Evolutionary conservation across 495 filamentous ascomycete species (phyloP).

Genomic region (Tuber borchii): DNA sequence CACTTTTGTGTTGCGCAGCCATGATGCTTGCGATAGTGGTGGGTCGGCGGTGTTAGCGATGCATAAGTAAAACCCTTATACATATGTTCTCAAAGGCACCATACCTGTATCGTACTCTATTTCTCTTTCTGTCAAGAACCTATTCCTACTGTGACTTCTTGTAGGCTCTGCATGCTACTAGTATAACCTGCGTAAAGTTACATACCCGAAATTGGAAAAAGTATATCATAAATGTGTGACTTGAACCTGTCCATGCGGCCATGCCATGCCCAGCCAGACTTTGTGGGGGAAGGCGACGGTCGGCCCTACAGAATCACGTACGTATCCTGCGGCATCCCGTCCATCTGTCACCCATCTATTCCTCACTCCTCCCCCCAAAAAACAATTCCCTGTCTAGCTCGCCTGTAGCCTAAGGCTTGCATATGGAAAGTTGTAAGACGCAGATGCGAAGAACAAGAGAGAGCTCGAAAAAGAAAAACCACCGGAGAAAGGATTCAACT

Average conservation of each 20-base stretch:
- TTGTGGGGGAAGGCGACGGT: not conserved
- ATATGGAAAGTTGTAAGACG: not conserved
- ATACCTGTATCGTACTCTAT: not conserved
- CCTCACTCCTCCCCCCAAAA: not conserved
- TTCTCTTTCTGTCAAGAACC: not conserved
- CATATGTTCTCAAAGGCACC: not conserved
- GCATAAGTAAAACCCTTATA: not conserved
- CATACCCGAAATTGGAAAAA: not conserved
- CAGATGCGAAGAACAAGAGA: not conserved
- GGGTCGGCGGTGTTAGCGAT: not conserved
- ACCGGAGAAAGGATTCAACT: not conserved
- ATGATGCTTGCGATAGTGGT: not conserved
- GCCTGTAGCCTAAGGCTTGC: not conserved
- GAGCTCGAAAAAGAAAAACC: not conserved
- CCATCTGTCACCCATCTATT: not conserved
- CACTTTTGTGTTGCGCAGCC: not conserved
- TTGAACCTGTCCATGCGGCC: not conserved
- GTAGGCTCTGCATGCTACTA: not conserved
- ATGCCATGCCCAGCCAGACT: not conserved
- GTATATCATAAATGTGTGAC: not conserved
- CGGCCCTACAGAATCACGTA: not conserved
- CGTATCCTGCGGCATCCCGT: not conserved
- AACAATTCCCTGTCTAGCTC: not conserved
- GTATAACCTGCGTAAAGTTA: not conserved
- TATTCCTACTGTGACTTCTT: not conserved